phyloP scores from a whole-genome alignment of 768 basidiomycete genomes.

The Peribolospora kevripleyi region DNA sequence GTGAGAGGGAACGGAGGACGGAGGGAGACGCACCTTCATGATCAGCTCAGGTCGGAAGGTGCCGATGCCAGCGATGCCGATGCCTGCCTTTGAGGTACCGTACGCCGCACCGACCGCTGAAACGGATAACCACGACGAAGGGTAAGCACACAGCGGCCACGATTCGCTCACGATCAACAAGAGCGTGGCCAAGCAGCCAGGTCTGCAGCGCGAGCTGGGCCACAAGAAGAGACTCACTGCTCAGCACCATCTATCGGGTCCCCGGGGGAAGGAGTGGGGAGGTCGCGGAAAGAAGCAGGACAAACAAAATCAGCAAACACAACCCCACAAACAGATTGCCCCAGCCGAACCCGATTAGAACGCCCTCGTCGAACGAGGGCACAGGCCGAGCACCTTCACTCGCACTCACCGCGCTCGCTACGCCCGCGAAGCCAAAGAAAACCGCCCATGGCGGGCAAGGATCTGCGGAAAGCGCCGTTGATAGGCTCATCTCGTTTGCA shows the following conservation, averaged over 20 bases:
- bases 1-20: not conserved
- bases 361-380: not conserved
- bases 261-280: not conserved
- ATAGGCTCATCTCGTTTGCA: no score
- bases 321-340: not conserved
- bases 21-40: constrained; percentile 54
- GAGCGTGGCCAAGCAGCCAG: not conserved
- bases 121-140: not conserved
- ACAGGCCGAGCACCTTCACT: not conserved
- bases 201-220: not conserved
- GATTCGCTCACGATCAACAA: not conserved
- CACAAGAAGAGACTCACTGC: constrained; percentile 38
- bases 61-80: constrained; percentile 85
- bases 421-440: constrained; percentile 95
- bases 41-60: constrained; percentile 86
- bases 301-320: not conserved
- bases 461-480: no score
- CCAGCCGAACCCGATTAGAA: not conserved
- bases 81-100: constrained; percentile 88
- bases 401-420: constrained; percentile 58
- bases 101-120: constrained; percentile 81
- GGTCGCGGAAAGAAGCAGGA: not conserved
- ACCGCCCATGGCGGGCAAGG: constrained; percentile 46
- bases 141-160: not conserved
- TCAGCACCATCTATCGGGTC: constrained; percentile 67